phyloP scores from a whole-genome alignment of 2,329 filamentous ascomycete species.

The Paraconiothyrium sp. region DNA sequence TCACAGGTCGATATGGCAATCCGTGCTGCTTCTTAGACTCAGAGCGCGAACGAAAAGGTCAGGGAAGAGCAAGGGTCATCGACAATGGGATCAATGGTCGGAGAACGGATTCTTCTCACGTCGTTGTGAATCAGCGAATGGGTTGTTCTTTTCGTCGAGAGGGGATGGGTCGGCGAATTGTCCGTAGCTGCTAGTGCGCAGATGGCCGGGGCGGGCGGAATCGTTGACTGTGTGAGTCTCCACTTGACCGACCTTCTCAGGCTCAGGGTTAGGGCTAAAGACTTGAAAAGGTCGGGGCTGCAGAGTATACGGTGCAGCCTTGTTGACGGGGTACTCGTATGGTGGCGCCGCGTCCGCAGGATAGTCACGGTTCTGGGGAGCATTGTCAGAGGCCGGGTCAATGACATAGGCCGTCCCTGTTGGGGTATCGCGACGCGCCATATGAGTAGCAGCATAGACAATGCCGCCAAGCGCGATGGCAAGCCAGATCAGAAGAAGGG shows the following conservation, averaged over 20 bases:
- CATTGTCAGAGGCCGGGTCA: constrained; percentile 38
- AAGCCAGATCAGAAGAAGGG: constrained; percentile 79
- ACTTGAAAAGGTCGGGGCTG: constrained; percentile 55
- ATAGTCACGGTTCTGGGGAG: constrained; percentile 32
- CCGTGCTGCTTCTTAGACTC: constrained; percentile 45
- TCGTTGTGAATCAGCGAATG: constrained; percentile 40
- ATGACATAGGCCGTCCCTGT: constrained; percentile 59
- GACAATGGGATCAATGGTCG: constrained; percentile 45
- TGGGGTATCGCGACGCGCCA: constrained; percentile 70
- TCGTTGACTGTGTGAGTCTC: constrained; percentile 54
- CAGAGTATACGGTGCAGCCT: constrained; percentile 58
- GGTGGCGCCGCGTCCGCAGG: constrained; percentile 49
- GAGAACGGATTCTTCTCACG: constrained; percentile 51
- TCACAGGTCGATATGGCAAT: constrained; percentile 43
- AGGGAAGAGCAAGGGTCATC: constrained; percentile 50
- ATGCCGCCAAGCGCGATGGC: constrained; percentile 80
- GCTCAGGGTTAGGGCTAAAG: constrained; percentile 47
- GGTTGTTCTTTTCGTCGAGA: constrained; percentile 46
- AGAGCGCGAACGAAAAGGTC: constrained; percentile 59
- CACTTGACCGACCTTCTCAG: constrained; percentile 57
- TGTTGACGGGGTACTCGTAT: constrained; percentile 56
- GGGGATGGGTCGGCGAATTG: constrained; percentile 56
- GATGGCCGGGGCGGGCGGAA: constrained; percentile 54
- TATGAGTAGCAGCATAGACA: constrained; percentile 69
- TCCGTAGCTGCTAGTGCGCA: constrained; percentile 57